phyloP scores from a whole-genome alignment of 1,139 yeast species.

The Saccharomyces hybrid region DNA sequence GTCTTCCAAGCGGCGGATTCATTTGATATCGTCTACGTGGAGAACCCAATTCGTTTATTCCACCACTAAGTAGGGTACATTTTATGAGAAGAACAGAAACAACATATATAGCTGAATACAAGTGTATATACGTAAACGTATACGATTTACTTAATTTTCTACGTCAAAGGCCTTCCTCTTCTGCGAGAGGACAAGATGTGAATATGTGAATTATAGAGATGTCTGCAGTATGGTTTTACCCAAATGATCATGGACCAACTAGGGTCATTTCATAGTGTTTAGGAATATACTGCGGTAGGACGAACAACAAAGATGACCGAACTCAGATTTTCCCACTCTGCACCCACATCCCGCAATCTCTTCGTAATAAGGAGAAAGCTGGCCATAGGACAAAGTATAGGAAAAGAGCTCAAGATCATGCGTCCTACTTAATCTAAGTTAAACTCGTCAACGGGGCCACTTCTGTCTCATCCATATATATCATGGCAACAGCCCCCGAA shows the following conservation, averaged over 20 bases:
- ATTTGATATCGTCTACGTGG: conserved; percentile 78
- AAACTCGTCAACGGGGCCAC: conserved; percentile 84
- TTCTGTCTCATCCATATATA: conserved; percentile 51
- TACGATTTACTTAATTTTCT: not conserved
- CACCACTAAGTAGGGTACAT: conserved; percentile 57
- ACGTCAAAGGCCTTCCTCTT: not conserved
- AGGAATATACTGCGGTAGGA: conserved; percentile 73
- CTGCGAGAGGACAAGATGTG: not conserved
- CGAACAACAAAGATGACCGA: conserved; percentile 39
- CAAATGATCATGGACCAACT: conserved; percentile 73
- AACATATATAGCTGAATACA: not conserved
- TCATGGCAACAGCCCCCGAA: conserved; percentile 29
- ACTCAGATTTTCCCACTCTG: conserved; percentile 38
- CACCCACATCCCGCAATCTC: conserved; percentile 3
- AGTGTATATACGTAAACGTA: not conserved
- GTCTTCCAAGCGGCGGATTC: conserved; percentile 94
- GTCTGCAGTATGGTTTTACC: conserved; percentile 90
- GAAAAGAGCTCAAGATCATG: conserved; percentile 60
- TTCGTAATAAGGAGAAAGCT: conserved; percentile 11
- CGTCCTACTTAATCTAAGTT: conserved; percentile 43
- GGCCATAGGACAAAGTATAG: conserved; percentile 1
- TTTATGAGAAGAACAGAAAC: not conserved
- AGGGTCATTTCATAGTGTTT: conserved; percentile 70
- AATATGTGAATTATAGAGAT: conserved; percentile 26
- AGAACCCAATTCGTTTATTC: conserved; percentile 94